Evolutionary conservation across 345 rosid species (phyloP), one percentile per base, ranked within the genome.

Genomic region (Lepidium sativum): DNA sequence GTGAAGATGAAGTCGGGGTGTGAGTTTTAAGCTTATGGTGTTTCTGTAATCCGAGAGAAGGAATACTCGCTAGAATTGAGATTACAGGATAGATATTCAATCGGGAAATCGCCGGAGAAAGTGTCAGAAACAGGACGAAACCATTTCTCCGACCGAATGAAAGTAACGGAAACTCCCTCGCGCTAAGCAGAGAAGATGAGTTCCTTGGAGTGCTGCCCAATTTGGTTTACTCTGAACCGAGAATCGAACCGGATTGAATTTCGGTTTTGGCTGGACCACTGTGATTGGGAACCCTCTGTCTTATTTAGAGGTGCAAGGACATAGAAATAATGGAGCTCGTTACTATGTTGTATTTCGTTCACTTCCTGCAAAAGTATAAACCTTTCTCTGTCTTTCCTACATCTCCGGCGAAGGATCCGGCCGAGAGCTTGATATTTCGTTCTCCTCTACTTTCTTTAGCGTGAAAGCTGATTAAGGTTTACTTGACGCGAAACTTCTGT

Each of bases 71-170:
- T 0, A 54, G 61, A 1, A 43, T 6, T 1, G 65, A 58, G 25
- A 40, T 25, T 65, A 43, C 17, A 4, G 76, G 56, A 2, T 23
- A 6, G 2, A 58, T 11, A 52, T 6, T 67, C n/a, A 60, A 53
- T 29, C 77, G 53, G 1, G 23, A 67, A 15, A 61, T 60, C 63
- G 64, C 64, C 69, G 77, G 77, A 54, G 77, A 67, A 38, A 61
- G 54, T 32, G 73, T 21, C 12, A 45, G 64, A 15, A 61, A 53
- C 44, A 37, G 40, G 40, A 1, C 69, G 47, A 73, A 73, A 61
- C 77, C 77, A 73, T 73, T 39, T 73, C 59, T 13, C 27, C 43
- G 41, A 42, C 53, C 7, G 11, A 41, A 4, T 14, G 9, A 27
- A 7, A 27, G 31, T 7, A 27, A 27, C 31, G 7, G 39, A 29